Evolutionary conservation across 208 protist genomes (phyloP), one percentile per base, ranked within the genome.

Genomic region (Leishmania turanica): DNA sequence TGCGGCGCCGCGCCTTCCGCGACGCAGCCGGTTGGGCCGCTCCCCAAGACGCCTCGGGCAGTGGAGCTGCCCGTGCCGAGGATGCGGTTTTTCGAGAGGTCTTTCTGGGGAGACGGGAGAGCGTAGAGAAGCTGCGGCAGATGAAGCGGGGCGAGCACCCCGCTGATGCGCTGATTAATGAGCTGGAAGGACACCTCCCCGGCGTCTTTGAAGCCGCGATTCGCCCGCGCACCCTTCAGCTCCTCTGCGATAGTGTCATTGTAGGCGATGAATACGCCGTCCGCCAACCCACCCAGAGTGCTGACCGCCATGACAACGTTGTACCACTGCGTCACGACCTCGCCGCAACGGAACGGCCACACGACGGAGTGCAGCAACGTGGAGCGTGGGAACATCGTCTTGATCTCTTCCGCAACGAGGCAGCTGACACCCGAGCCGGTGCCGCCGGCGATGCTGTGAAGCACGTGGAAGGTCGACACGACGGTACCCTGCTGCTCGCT

Each of bases 391-490:
- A 92, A 97, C 51, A 87, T 72, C 19, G 92, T 81, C 65, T 90
- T 87, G 9, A 97, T 78, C 11, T 90, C 79, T 56, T 98, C 94
- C 1, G 95, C 81, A 1, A 98, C 87, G 7, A 94, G 77, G 62
- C 87, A 96, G 54, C 96, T 90, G 34, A 99, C 91, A 1, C 97
- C 97, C 47, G 91, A 95, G 27, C 97, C 97, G 7, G 97, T 99
- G 34, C 97, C 97, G 15, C 97, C 97, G 2, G 94, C 95, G 17
- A 98, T 73, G 74, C 90, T 95, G 79, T 97, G 95, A 74, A 98
- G 62, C 24, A 98, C 89, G 58, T 97, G 93, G 78, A 93, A 91
- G 27, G 81, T 88, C 27, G 75, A 71, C 24, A 95, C 82, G 19
- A 82, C 78, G n/a, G 82, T 84, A 42, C 94, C 97, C 42, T 84